Evolutionary conservation across 192 early-diverging fungal species (phyloP), one percentile per base, ranked within the genome.

Genomic region (Umbelopsis ramanniana): DNA sequence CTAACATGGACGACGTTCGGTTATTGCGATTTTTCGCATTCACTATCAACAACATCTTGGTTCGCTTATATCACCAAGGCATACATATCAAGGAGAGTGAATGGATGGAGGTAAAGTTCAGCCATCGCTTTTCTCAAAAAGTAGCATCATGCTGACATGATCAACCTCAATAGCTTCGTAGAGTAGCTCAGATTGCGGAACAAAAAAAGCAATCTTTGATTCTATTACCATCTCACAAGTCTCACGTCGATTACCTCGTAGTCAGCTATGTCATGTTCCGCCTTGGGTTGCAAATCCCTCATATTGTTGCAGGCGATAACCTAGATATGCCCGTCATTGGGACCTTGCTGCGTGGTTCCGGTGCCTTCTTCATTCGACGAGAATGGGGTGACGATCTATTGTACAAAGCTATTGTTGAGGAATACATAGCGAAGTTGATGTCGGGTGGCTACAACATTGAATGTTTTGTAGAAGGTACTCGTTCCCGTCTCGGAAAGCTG

Each of bases 301-400:
- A 94, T 67, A 95, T 95, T 76, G 90, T 91, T 35, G 93, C 93
- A 37, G 93, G 93, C 19, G 89, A 95, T 53, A 95, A 95, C 82
- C 78, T 95, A 60, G 89, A 95, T 71, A 82, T 95, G 79, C 92
- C 92, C 4, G 71, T 89, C 21, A 83, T 95, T 50, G 93, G 93
- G 33, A 76, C 73, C 29, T 53, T 92, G 0, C 74, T 95, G 45
- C 88, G 87, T 24, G 79, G 84, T 4, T 82, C 81, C 53, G 93
- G 93, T 1, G 93, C 92, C 3, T 92, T 94, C 73, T 95, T 90
- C 76, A 95, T 95, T 57, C 83, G 92, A 6, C 79, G 93, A 9
- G 77, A 85, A 53, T 95, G 92, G 92, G 91, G 91, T 3, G 89
- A 91, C 63, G 92, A 93, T 71, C 78, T 78, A 37, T 68, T 95